phyloP scores from a whole-genome alignment of 768 basidiomycete genomes.

The Sporobolomyces pararoseus region DNA sequence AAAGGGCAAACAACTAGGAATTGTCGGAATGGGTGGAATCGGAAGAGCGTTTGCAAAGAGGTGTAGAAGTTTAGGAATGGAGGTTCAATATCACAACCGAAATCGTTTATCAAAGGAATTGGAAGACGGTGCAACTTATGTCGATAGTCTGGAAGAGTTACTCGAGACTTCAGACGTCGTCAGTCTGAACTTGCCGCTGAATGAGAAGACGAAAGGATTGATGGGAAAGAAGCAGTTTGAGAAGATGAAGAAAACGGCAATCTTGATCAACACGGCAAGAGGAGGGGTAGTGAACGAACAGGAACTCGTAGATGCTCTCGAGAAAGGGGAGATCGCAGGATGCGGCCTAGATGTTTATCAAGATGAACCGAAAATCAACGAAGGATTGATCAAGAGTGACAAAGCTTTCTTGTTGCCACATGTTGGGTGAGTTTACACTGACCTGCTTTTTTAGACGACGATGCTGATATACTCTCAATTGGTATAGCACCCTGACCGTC shows the following conservation, averaged over 20 bases:
- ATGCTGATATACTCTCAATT: neutral
- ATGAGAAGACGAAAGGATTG: slow-evolving; percentile 55
- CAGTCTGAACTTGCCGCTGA: slow-evolving; percentile 78
- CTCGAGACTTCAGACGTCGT: slow-evolving; percentile 72
- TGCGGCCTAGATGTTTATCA: slow-evolving; percentile 54
- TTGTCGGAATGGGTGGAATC: slow-evolving; percentile 53
- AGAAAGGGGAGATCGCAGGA: slow-evolving; percentile 57
- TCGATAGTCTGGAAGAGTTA: slow-evolving; percentile 60
- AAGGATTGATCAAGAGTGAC: slow-evolving; percentile 71
- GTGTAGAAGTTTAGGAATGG: slow-evolving; percentile 77
- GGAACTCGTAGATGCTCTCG: slow-evolving; percentile 76
- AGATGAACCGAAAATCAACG: slow-evolving; percentile 75
- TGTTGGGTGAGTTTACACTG: slow-evolving; percentile 58
- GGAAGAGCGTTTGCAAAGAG: slow-evolving; percentile 57
- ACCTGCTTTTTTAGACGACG: too few species aligned
- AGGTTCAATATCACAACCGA: slow-evolving; percentile 67
- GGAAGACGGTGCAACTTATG: slow-evolving; percentile 61
- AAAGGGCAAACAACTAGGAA: slow-evolving; percentile 48
- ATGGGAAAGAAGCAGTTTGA: slow-evolving; percentile 39
- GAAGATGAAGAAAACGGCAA: slow-evolving; percentile 38
- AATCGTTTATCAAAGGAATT: slow-evolving; percentile 61
- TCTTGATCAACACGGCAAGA: slow-evolving; percentile 50
- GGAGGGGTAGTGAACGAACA: slow-evolving; percentile 85
- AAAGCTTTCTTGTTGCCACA: slow-evolving; percentile 83
- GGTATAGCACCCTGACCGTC: slow-evolving; percentile 62